These are phyloP conservation scores for Stephanodiscus minutulus DNA, from an alignment of 108 stramenopile species.

Conservation along the genomic window DNA sequence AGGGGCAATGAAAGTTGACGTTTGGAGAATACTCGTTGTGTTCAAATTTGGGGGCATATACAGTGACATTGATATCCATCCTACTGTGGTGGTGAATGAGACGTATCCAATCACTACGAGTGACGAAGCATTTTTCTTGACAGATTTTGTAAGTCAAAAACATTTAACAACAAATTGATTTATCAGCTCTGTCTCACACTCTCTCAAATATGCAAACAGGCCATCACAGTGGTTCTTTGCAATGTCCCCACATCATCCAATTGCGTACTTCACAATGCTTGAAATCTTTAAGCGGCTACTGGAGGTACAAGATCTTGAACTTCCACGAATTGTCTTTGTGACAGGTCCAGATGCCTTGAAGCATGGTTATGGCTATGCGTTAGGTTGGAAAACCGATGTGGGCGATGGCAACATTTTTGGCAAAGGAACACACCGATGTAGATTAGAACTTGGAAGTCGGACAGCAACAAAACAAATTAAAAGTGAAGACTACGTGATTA, in stretches of 20 bases:
- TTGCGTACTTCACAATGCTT: slow-evolving; percentile 38
- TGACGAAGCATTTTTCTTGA: no score
- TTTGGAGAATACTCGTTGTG: slow-evolving; percentile 45
- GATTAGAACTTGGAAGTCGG: slow-evolving; percentile 5
- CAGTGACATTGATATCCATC: slow-evolving; percentile 35
- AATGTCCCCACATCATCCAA: slow-evolving; percentile 10
- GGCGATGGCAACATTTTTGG: no score
- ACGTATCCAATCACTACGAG: no score
- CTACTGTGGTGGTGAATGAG: neutral
- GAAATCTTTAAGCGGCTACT: slow-evolving; percentile 38
- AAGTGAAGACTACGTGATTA: neutral
- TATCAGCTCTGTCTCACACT: neutral
- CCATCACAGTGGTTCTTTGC: neutral
- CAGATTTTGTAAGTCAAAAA: no score
- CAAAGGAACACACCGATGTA: slow-evolving; percentile 12
- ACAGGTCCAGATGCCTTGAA: slow-evolving; percentile 54
- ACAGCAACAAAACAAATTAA: neutral
- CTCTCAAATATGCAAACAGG: neutral
- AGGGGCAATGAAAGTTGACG: slow-evolving; percentile 25
- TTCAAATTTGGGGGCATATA: slow-evolving; percentile 45
- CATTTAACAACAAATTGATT: no score
- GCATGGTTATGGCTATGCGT: slow-evolving; percentile 16
- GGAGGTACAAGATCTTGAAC: slow-evolving; percentile 23
- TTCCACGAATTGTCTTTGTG: slow-evolving; percentile 35
- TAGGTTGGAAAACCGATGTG: slow-evolving; percentile 5